These are phyloP conservation scores for Macadamia tetraphylla DNA, from an alignment of 164 flowering plant species.

Conservation along the genomic window DNA sequence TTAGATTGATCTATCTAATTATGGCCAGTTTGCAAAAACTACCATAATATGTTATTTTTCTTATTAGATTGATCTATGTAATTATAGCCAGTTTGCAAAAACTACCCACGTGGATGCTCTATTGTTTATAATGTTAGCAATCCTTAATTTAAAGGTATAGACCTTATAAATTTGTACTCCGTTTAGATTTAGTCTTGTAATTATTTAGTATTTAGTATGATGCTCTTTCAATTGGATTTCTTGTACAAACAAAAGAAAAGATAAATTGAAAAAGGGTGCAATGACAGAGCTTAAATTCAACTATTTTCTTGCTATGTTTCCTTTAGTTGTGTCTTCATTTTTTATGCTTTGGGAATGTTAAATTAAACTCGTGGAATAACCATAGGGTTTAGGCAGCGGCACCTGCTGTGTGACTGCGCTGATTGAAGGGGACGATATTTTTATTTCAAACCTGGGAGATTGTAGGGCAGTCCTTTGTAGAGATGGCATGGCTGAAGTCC, in stretches of 20 bases:
- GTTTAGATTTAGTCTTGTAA: not conserved
- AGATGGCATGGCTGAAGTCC: conserved; percentile 77
- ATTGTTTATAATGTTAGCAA: too few species aligned
- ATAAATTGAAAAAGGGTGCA: not conserved
- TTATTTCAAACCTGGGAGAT: conserved; percentile 77
- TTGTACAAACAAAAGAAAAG: not conserved
- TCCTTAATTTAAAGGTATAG: too few species aligned
- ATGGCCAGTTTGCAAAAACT: too few species aligned
- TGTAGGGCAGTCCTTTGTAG: conserved; percentile 83
- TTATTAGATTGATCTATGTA: too few species aligned
- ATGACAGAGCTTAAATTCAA: not conserved
- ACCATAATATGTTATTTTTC: too few species aligned
- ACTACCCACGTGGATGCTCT: too few species aligned
- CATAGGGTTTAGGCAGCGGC: conserved; percentile 76
- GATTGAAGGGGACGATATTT: conserved; percentile 48
- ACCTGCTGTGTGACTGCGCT: conserved; percentile 88
- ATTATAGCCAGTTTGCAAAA: too few species aligned
- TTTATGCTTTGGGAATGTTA: not conserved
- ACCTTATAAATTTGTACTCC: too few species aligned
- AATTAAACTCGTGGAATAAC: not conserved
- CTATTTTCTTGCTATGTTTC: not conserved
- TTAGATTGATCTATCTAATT: too few species aligned
- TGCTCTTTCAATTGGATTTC: not conserved
- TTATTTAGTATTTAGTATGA: not conserved
- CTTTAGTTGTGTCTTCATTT: not conserved